phyloP scores from a whole-genome alignment of 140 eudicot species.

The Anethum foeniculum region DNA sequence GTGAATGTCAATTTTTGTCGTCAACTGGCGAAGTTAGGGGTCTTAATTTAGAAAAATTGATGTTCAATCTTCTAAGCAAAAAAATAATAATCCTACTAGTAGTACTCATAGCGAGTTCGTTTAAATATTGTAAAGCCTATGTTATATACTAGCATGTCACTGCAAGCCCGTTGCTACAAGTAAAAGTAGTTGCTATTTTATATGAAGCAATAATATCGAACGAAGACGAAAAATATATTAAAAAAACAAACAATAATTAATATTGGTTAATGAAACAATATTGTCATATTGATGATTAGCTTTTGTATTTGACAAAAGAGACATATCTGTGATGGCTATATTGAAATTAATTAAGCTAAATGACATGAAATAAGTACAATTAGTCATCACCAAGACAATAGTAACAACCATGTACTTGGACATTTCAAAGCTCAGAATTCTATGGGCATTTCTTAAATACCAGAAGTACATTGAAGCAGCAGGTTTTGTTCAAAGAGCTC shows the following conservation, averaged over 20 bases:
- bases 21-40: too few species aligned
- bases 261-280: too few species aligned
- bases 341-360: background rate
- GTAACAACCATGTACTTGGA: background rate
- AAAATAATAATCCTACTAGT: too few species aligned
- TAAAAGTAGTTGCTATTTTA: background rate
- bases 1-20: too few species aligned
- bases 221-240: background rate
- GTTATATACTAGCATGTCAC: too few species aligned
- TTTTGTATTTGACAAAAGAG: background rate
- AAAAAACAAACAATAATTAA: background rate
- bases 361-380: background rate
- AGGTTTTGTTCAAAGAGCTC: background rate
- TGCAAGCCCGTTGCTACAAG: too few species aligned
- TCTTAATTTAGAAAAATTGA: too few species aligned
- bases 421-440: background rate
- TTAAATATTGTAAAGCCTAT: too few species aligned
- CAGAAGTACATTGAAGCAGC: background rate
- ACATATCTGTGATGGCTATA: background rate
- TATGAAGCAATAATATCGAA: background rate
- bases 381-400: background rate
- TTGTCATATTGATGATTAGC: background rate
- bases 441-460: background rate
- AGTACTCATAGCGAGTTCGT: too few species aligned
- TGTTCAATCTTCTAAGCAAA: too few species aligned